Evolutionary conservation across 345 rosid species (phyloP), one percentile per base, ranked within the genome.

Genomic region (Turnera subulata): DNA sequence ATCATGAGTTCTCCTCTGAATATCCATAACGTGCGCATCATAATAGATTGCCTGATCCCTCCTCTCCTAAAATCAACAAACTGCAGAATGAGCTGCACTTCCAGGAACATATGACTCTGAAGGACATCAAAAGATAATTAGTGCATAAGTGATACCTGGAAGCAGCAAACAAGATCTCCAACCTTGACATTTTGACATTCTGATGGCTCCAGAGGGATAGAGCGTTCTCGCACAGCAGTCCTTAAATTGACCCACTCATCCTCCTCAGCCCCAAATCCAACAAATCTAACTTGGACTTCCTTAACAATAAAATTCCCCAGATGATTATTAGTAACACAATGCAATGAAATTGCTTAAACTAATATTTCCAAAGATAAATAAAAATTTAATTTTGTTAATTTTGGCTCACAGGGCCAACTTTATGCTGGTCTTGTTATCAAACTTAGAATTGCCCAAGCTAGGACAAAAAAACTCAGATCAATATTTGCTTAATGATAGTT

Each of bases 251-350:
- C 61, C 90, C 90, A 82, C 55, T 86, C 94, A 67, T 86, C 89
- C 51, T 86, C 88, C 56, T 80, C 84, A 5, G 88, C 77, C 29
- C 94, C 94, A 65, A 74, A 84, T 66, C 90, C 94, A 61, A 74
- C 72, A 70, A 74, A 86, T 82, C 94, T 81, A 55, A 80, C 84
- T 62, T 59, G 84, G 60, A 78, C 84, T 74, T 86, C 88, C 90
- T 86, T 73, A 83, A 63, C 22, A 29, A 29, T 4, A 3, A 8
- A 29, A 29, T 29, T 4, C n/a, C n/a, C n/a, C n/a, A n/a, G n/a
- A n/a, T n/a, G 35, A 4, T 29, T 29, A 29, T 29, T 8, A 29
- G 35, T 29, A 29, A 29, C 35, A 29, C 35, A 29, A 29, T 29
- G 35, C 35, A 29, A 29, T 29, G 35, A 4, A 29, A 29, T 29